Evolutionary conservation across 176 grass and related monocot species (phyloP), one percentile per base, ranked within the genome.

Genomic region (Musa beccarii): DNA sequence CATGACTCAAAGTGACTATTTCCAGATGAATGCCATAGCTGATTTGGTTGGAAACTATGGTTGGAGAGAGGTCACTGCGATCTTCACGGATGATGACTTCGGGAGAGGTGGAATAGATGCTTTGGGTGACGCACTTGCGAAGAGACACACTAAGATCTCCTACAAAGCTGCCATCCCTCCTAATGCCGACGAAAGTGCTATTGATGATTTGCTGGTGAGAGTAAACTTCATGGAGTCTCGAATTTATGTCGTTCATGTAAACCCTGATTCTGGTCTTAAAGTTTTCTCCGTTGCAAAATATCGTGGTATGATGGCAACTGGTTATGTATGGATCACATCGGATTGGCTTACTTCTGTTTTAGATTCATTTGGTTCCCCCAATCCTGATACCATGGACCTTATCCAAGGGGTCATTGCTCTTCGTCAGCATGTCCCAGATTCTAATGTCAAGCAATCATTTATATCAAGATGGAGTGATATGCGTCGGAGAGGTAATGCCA

Each of bases 1-100:
- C 76, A 82, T 85, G 34, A 88, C 83, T 0, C 75, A 67, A n/a
- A 88, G 73, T 80, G 92, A 95, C 83, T 84, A 78, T 71, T 95
- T 84, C 63, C 92, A 95, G 80, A 95, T 95, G 92, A 56, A 25
- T 69, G 92, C 92, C 63, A 78, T 91, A 21, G 85, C 92, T 66
- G 75, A 80, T 71, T 84, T 91, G 29, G 64, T 88, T 20, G 76
- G 53, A 63, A 76, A 81, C 1, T 95, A 86, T 55, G 68, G 74
- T 68, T 95, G 92, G 92, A 88, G 86, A 80, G 83, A 91, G 68
- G 81, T 91, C 25, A 88, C 83, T 17, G 83, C 77, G 20, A 88
- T 95, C 52, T 91, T 84, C 84, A 83, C 84, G 53, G 92, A 91
- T 75, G 92, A 95, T 86, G 92, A 86, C 55, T 95, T 88, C 70